phyloP scores from a whole-genome alignment of 1,139 yeast genomes.

The Spathaspora sp. region DNA sequence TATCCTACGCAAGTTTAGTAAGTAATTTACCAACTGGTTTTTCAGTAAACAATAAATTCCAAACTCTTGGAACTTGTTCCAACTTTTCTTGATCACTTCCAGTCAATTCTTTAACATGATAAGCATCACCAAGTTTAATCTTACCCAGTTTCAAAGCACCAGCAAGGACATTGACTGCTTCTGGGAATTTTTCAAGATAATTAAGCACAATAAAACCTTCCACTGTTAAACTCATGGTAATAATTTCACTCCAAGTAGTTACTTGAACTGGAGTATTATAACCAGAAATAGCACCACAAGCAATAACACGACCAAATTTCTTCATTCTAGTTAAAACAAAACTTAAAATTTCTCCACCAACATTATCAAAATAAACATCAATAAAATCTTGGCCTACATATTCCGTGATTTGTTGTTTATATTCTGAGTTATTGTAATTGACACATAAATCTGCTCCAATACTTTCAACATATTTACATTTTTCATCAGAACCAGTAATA shows the following conservation, averaged over 20 bases:
- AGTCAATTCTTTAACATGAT: conserved; percentile 26
- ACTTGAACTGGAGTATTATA: conserved; percentile 46
- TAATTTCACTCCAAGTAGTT: conserved; percentile 41
- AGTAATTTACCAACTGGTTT: conserved; percentile 38
- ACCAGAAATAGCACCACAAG: conserved; percentile 64
- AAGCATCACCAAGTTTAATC: conserved; percentile 28
- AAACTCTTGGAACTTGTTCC: conserved; percentile 27
- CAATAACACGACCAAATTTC: conserved; percentile 46
- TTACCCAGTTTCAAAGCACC: conserved; percentile 41
- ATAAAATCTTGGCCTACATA: conserved; percentile 45
- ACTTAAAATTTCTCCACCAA: conserved; percentile 63
- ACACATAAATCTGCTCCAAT: conserved; percentile 56
- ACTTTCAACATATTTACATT: conserved; percentile 53
- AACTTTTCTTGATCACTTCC: conserved; percentile 18
- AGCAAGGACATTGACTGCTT: conserved; percentile 34
- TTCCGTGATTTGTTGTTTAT: conserved; percentile 39
- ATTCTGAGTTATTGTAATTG: conserved; percentile 52
- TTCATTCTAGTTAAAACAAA: conserved; percentile 42
- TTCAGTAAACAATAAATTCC: conserved; percentile 29
- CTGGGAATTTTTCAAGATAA: conserved; percentile 28
- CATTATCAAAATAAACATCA: conserved; percentile 57
- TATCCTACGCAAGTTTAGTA: conserved; percentile 31
- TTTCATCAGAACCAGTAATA: conserved; percentile 61
- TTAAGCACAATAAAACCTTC: conserved; percentile 51
- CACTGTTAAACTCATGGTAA: conserved; percentile 47